phyloP scores from a whole-genome alignment of 1,139 yeast genomes.

The Wickerhamiella infanticola region DNA sequence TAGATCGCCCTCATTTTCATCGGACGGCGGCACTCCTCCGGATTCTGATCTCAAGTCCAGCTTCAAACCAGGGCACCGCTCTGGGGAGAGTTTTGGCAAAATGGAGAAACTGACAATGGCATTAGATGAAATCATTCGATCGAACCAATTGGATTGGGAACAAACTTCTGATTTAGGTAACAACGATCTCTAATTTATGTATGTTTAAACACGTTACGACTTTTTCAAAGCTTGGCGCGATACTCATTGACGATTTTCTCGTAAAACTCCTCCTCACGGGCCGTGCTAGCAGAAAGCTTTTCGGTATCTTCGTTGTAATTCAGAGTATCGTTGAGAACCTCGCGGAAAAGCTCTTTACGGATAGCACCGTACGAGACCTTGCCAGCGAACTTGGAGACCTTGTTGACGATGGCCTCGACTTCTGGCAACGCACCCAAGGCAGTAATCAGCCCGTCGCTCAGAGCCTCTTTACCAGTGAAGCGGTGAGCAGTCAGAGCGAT shows the following conservation, averaged over 20 bases:
- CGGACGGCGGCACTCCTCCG: not conserved
- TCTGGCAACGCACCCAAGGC: conserved; percentile 22
- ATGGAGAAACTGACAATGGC: conserved; percentile 20
- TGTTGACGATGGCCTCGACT: conserved; percentile 19
- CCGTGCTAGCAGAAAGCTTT: conserved; percentile 3
- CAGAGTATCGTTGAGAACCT: conserved; percentile 17
- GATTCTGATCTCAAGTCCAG: not conserved
- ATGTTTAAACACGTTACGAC: not conserved
- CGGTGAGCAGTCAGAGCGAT: conserved; percentile 23
- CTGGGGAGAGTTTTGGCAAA: not conserved
- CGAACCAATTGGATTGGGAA: not conserved
- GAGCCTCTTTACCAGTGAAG: conserved; percentile 23
- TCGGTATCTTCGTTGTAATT: conserved; percentile 10
- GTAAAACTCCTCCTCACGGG: conserved; percentile 11
- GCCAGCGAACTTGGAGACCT: conserved; percentile 15
- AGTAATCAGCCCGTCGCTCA: conserved; percentile 20
- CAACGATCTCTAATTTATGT: not conserved
- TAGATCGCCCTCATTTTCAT: not conserved
- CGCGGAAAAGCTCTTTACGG: conserved; percentile 20
- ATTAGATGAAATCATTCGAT: conserved; percentile 19
- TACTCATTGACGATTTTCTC: conserved; percentile 9
- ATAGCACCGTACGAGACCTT: conserved; percentile 21
- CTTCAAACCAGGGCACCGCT: conserved; percentile 5
- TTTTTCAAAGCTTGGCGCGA: conserved; percentile 10
- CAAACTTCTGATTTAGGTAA: too few species aligned